Evolutionary conservation across 192 early-diverging fungal species (phyloP).

Genomic region (Lobulomyces angularis): DNA sequence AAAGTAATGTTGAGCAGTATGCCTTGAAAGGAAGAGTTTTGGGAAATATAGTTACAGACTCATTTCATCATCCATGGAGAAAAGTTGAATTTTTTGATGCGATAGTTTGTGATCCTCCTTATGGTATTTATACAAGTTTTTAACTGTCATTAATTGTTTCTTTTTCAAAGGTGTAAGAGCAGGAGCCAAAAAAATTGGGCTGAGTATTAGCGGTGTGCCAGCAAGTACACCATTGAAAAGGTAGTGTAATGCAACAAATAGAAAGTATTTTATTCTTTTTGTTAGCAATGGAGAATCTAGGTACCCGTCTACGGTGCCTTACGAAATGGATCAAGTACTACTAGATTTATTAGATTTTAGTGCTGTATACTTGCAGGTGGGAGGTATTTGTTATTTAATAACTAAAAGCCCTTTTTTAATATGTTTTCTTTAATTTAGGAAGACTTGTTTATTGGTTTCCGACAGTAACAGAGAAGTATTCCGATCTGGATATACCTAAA

Average conservation of each 20-base stretch:
- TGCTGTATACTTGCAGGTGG: slow-evolving; percentile 56
- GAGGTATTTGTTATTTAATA: slow-evolving; percentile 41
- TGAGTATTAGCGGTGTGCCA: slow-evolving; percentile 23
- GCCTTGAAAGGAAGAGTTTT: slow-evolving; percentile 55
- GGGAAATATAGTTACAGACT: slow-evolving; percentile 49
- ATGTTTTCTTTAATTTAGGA: slow-evolving; percentile 6
- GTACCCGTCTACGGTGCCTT: slow-evolving; percentile 84
- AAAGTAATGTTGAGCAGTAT: slow-evolving; percentile 78
- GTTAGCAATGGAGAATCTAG: slow-evolving; percentile 36
- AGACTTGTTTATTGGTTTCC: slow-evolving; percentile 95
- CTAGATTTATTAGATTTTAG: slow-evolving; percentile 75
- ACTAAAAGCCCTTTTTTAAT: too few relatives aligned
- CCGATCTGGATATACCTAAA: slow-evolving; percentile 61
- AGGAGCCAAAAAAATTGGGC: slow-evolving; percentile 82
- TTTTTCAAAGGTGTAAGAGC: slow-evolving; percentile 95
- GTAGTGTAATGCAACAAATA: background rate
- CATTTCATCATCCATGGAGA: slow-evolving; percentile 68
- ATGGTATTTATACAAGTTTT: slow-evolving; percentile 9
- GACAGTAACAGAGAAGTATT: slow-evolving; percentile 78
- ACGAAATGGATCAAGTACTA: slow-evolving; percentile 87
- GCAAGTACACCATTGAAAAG: slow-evolving; percentile 16
- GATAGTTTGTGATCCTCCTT: slow-evolving; percentile 82
- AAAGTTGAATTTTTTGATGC: slow-evolving; percentile 54
- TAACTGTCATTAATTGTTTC: slow-evolving; percentile 11
- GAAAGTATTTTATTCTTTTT: background rate